These are phyloP conservation scores for Jackrogersella minutella DNA, from an alignment of 495 filamentous ascomycete species.

Conservation along the genomic window DNA sequence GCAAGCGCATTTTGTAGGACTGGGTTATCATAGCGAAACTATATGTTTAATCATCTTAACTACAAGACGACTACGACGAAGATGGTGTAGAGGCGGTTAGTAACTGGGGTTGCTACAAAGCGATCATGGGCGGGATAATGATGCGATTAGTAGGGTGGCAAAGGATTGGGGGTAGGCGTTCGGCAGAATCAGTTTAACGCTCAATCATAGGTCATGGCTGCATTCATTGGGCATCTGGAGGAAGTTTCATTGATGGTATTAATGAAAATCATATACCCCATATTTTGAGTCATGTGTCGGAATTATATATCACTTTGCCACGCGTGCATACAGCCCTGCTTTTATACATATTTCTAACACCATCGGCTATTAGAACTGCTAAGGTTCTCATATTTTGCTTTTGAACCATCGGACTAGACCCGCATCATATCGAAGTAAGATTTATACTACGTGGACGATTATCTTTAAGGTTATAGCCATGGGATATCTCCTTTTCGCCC, in stretches of 20 bases:
- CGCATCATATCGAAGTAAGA: too few species aligned
- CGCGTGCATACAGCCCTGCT: too few species aligned
- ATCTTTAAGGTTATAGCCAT: too few species aligned
- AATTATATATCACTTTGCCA: background rate
- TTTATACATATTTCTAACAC: too few species aligned
- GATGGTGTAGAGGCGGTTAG: background rate
- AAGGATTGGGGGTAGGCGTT: constrained; percentile 25
- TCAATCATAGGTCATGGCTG: constrained; percentile 32
- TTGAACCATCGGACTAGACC: too few species aligned
- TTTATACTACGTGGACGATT: too few species aligned
- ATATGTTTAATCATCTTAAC: background rate
- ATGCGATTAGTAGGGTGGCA: background rate
- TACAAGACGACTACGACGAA: background rate
- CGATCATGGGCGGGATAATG: background rate
- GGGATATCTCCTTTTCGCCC: too few species aligned
- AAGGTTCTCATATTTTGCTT: too few species aligned
- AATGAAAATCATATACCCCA: constrained; percentile 22
- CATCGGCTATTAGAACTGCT: too few species aligned
- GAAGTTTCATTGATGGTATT: constrained; percentile 15
- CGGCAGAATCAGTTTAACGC: constrained; percentile 10
- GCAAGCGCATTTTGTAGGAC: too few species aligned
- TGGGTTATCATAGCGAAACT: background rate
- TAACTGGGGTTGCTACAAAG: constrained; percentile 3
- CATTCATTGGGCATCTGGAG: constrained; percentile 25
- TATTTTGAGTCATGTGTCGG: background rate